These are phyloP conservation scores for Solanum chiquidenum DNA, from an alignment of 257 asterid genomes.

Conservation along the genomic window DNA sequence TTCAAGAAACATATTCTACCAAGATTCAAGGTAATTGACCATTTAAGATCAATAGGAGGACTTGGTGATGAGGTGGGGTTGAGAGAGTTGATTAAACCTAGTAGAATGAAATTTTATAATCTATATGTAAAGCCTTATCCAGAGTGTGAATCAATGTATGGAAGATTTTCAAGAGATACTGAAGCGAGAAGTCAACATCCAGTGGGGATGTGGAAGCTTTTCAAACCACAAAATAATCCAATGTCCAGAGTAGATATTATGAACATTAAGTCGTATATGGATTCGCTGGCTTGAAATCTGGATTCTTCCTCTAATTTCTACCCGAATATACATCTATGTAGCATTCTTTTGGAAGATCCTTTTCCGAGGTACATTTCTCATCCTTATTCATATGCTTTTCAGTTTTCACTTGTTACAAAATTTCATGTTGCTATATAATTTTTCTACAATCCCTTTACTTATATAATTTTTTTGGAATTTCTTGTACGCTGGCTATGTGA, in stretches of 20 bases:
- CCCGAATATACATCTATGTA: background rate
- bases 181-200: slow-evolving; percentile 38
- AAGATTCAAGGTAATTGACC: slow-evolving; percentile 59
- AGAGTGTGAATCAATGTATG: slow-evolving; percentile 70
- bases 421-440: background rate
- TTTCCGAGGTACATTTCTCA: background rate
- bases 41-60: slow-evolving; percentile 44
- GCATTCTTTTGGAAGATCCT: background rate
- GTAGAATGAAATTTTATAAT: slow-evolving; percentile 76
- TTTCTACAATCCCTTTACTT: background rate
- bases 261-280: slow-evolving; percentile 39
- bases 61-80: slow-evolving; percentile 61
- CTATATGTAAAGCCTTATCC: slow-evolving; percentile 89
- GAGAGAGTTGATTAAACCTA: slow-evolving; percentile 51
- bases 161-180: slow-evolving; percentile 34
- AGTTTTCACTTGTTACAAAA: background rate
- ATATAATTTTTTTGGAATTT: background rate
- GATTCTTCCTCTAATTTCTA: background rate
- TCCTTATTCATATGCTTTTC: background rate
- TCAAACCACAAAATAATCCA: slow-evolving; percentile 41
- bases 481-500: background rate
- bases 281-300: slow-evolving; percentile 25
- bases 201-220: slow-evolving; percentile 85
- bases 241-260: slow-evolving; percentile 33
- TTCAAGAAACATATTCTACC: slow-evolving; percentile 71